Conservation (phyloP, 129 eudicot genomes). For the Tanacetum coccineum region DNA sequence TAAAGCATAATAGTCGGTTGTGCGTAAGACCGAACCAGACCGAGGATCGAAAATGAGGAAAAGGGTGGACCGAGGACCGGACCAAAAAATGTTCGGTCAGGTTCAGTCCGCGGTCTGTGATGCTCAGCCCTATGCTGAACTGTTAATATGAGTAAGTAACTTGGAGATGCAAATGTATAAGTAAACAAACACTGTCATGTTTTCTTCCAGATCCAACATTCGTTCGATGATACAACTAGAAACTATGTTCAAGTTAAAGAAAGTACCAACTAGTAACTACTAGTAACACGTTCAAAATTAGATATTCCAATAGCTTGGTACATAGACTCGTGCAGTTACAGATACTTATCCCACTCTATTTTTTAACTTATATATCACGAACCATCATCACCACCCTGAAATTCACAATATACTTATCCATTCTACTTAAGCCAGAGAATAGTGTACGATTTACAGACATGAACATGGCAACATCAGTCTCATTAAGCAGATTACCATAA, state of each 20-base stretch:
- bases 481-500: background rate
- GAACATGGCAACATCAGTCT: constrained; percentile 14
- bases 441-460: background rate
- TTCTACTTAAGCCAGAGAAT: constrained; percentile 1
- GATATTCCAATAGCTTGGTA: constrained; percentile 12
- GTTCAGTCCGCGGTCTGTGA: too few species aligned
- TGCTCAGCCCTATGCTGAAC: too few species aligned
- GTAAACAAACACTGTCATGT: background rate
- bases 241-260: background rate
- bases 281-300: constrained; percentile 2
- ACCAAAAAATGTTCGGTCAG: too few species aligned
- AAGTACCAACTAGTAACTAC: background rate
- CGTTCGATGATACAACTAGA: constrained; percentile 5
- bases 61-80: too few species aligned
- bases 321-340: background rate
- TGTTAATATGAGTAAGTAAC: background rate
- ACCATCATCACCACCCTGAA: constrained; percentile 8
- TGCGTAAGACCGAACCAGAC: too few species aligned
- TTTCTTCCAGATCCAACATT: background rate
- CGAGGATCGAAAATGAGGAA: too few species aligned
- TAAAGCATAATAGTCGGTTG: too few species aligned
- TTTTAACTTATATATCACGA: background rate
- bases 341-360: constrained; percentile 1
- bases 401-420: background rate
- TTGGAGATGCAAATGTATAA: background rate